Conservation (phyloP, 177 flowering plant genomes). For the Vitis hybrid region DNA sequence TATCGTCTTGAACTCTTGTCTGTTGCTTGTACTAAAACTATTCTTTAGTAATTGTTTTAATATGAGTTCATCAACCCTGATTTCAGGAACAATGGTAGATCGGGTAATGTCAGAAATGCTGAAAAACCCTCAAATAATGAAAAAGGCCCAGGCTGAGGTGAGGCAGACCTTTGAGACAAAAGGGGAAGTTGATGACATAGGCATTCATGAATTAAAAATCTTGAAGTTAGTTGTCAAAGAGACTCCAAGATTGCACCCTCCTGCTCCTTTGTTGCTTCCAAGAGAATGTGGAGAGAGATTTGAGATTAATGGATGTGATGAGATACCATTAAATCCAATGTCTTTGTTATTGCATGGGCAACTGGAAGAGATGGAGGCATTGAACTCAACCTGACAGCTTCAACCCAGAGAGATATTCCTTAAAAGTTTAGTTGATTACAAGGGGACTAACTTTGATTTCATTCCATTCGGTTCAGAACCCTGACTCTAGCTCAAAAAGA, state of each 20-base stretch:
- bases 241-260: conserved; percentile 31
- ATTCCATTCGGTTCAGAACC: conserved; percentile 26
- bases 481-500: no score
- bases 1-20: no score
- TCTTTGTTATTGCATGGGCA: conserved; percentile 29
- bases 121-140: no score
- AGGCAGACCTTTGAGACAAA: neutral
- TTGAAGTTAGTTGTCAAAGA: conserved; percentile 29
- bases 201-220: conserved; percentile 22
- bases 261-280: conserved; percentile 28
- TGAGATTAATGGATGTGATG: conserved; percentile 24
- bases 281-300: conserved; percentile 26
- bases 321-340: conserved; percentile 19
- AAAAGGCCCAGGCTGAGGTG: no score
- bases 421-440: conserved; percentile 18
- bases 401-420: conserved; percentile 32
- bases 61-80: no score
- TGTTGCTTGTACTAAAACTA: no score
- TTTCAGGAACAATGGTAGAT: no score
- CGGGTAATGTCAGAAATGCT: no score
- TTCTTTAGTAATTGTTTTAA: no score
- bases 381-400: conserved; percentile 33
- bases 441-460: conserved; percentile 23
- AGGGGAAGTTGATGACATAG: conserved; percentile 14
- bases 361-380: conserved; percentile 27